These are phyloP conservation scores for Melastoma candidum DNA, from an alignment of 441 rosid species.

Conservation along the genomic window DNA sequence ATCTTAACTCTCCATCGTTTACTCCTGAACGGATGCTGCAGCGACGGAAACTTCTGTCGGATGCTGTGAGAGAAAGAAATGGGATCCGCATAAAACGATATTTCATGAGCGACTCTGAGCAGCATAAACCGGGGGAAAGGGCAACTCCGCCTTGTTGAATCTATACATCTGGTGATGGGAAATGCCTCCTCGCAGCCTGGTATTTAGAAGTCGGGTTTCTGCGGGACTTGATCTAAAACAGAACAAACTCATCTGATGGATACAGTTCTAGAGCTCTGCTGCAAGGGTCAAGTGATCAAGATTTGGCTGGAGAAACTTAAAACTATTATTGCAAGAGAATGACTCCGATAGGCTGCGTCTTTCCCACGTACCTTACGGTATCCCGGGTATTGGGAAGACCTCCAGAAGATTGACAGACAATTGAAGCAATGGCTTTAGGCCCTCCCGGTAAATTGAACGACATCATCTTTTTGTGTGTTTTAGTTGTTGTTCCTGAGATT, in stretches of 20 bases:
- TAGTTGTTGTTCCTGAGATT: no score
- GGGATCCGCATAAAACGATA: conserved; percentile 57
- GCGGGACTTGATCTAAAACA: conserved; percentile 19
- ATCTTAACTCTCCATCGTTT: conserved; percentile 58
- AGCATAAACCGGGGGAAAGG: conserved; percentile 94
- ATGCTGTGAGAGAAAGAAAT: conserved; percentile 62
- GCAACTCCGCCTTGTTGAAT: conserved; percentile 79
- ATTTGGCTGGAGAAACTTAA: conserved; percentile 29
- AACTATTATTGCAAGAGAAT: conserved; percentile 72
- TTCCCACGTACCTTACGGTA: conserved; percentile 29
- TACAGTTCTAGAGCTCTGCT: conserved; percentile 64
- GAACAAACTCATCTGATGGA: conserved; percentile 28
- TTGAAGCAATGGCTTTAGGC: no score
- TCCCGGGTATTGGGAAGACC: conserved; percentile 88
- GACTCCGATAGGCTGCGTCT: conserved; percentile 30
- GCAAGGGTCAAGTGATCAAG: conserved; percentile 22
- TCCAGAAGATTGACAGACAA: conserved; percentile 74
- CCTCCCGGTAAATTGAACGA: no score
- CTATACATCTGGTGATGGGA: conserved; percentile 38
- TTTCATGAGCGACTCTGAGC: conserved; percentile 86
- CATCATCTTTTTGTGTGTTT: no score
- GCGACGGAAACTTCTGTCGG: conserved; percentile 48
- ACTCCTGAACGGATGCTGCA: conserved; percentile 54
- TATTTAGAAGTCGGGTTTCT: conserved; percentile 27
- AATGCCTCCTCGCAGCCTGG: conserved; percentile 19